phyloP scores from a whole-genome alignment of 306 rosid species.

The Medicago arabica region DNA sequence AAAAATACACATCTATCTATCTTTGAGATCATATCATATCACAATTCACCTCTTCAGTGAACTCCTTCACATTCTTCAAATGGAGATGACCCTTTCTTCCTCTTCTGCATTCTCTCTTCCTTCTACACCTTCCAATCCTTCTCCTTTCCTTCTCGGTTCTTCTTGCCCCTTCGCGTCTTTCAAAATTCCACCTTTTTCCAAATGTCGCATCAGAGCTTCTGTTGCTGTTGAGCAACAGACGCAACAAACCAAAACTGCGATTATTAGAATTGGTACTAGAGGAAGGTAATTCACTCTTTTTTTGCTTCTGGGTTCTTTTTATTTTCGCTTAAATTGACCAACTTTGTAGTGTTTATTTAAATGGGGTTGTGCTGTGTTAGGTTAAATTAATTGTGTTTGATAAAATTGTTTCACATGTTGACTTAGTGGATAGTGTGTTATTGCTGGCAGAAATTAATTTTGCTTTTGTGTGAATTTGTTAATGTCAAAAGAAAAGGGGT shows the following conservation, averaged over 20 bases:
- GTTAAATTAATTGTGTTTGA: constrained; percentile 2
- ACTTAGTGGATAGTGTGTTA: neutral
- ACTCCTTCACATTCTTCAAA: neutral
- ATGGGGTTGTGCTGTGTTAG: neutral
- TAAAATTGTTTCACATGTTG: neutral
- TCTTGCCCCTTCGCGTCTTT: constrained; percentile 52
- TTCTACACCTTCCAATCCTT: constrained; percentile 8
- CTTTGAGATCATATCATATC: constrained; percentile 7
- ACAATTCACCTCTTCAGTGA: neutral
- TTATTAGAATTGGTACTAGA: constrained; percentile 82
- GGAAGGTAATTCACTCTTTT: constrained; percentile 64
- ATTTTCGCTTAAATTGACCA: neutral
- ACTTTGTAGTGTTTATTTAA: neutral
- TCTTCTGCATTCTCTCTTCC: constrained; percentile 21
- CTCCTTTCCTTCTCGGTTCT: constrained; percentile 7
- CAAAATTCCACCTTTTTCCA: constrained; percentile 48
- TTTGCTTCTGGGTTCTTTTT: neutral
- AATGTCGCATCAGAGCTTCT: constrained; percentile 61
- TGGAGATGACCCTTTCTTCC: constrained; percentile 37
- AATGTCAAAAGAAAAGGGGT: neutral
- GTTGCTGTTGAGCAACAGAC: constrained; percentile 72
- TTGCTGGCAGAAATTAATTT: neutral
- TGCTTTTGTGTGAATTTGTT: constrained; percentile 4
- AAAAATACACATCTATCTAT: neutral
- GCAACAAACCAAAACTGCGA: constrained; percentile 59